Evolutionary conservation across 2,329 filamentous ascomycete genomes (phyloP), one percentile per base, ranked within the genome.

Genomic region (Cordyceps pruinosa): DNA sequence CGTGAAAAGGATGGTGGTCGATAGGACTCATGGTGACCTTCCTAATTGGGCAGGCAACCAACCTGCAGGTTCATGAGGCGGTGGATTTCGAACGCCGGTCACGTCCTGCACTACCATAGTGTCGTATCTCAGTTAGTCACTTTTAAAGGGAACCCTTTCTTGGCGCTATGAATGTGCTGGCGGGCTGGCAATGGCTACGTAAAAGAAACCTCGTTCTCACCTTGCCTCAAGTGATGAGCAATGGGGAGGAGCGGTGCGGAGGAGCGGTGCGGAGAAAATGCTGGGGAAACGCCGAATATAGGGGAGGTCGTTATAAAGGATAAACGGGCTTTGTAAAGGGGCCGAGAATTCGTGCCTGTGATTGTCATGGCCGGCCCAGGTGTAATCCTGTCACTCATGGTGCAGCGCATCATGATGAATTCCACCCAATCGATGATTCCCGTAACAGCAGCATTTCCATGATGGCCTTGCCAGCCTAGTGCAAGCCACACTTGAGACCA

Each of bases 201-300:
- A 46, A 55, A 30, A 46, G 41, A 55, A 55, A 46, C 42, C 23
- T 10, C 19, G 30, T 26, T 30, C 42, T 26, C 28, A 35, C 17
- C 28, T 15, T 53, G 23, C 17, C 28, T 47, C 21, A 21, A 8
- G 26, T 21, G 17, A 28, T 46, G 15, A 7, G 6, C n/a, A 37
- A 23, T 30, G 25, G 15, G 34, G 48, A 50, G 48, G 34, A 34
- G 17, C n/a, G 32, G 30, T 37, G 30, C 30, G 41, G 51, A 54
- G 51, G 39, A 44, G 39, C n/a, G 28, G 39, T 53, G 50, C 50
- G 28, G 50, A 45, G 50, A 54, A 45, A 34, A 42, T 54, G 51
- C 30, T 37, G 51, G 41, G 51, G 41, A 37, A 37, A 10, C 21
- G 28, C 5, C 1, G 8, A 46, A 46, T 28, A 41, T n/a, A n/a